Base-by-base conservation (phyloP, 1,284 basidiomycete genomes). In the Chalciporus sp. region DNA sequence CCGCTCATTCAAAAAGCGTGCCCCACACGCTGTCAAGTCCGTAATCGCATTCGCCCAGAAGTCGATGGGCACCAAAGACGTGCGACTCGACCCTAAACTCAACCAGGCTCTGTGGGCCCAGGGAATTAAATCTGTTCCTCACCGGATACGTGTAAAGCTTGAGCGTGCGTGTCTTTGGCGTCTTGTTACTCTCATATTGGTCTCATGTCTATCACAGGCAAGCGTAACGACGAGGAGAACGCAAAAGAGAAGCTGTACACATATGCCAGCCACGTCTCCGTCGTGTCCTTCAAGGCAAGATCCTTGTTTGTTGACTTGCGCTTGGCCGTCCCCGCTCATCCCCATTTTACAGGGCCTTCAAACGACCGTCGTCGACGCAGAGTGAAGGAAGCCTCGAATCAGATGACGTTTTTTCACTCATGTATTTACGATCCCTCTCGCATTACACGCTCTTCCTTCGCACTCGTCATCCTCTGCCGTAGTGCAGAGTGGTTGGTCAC, bases 191-290 rank as follows among this genome's bases (percentile, higher is more conserved):
- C 4, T 16, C 11, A 0, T 14, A 8, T 8, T 37, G 16, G 11
- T 19, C 57, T 62, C 7, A 59, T 20, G 1, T 9, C 11, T 16
- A 27, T 33, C 11, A 41, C 58, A 91, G 89, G 89, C 63, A 90
- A 90, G 76, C 88, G 93, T 69, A 95, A 95, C 73, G 93, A 95
- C 74, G 92, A 94, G 68, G 93, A 95, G 80, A 90, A 88, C 67
- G 94, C 94, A 59, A 96, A 95, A 81, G 95, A 98, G 82, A 97
- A 96, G 81, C 87, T 98, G 55, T 97, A 82, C 84, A 95, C 94
- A 49, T 92, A 94, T 72, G 95, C 91, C 59, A 85, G 84, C 58
- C 83, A 90, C 70, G 88, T 97, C 60, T 80, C 84, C 47, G 90
- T 92, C 51, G 74, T 80, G 44, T 81, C 89, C 51, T 95, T 94